phyloP scores from a whole-genome alignment of 73 alveolate genomes.

The Paramecium octaurelia region DNA sequence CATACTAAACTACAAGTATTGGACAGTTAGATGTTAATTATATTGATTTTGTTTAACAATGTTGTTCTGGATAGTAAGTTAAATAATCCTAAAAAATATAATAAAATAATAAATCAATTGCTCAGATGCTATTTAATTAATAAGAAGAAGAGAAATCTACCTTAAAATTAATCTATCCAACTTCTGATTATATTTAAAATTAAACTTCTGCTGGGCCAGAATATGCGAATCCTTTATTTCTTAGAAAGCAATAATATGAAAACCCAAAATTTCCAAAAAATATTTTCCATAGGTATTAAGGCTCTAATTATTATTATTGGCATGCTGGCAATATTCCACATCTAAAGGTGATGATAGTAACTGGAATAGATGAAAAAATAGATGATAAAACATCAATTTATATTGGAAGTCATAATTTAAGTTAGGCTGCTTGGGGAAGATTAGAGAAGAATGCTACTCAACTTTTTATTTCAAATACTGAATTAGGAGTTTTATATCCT shows the following conservation, averaged over 20 bases:
- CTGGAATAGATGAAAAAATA: constrained; percentile 1
- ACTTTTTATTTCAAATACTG: constrained; percentile 41
- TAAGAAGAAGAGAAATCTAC: constrained; percentile 15
- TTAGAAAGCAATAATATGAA: constrained; percentile 16
- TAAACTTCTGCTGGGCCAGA: constrained; percentile 50
- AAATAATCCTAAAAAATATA: not conserved
- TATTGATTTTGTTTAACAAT: not conserved
- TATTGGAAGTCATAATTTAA: constrained; percentile 57
- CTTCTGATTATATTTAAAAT: constrained; percentile 46
- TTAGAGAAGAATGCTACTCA: constrained; percentile 48
- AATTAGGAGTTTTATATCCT: constrained; percentile 51
- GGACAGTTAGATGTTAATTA: constrained; percentile 45
- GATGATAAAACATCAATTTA: constrained; percentile 53
- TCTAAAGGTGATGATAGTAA: constrained; percentile 44
- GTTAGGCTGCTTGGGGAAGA: constrained; percentile 64
- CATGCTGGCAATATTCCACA: constrained; percentile 62
- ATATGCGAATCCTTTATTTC: constrained; percentile 51
- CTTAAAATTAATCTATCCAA: constrained; percentile 51
- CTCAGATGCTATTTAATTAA: not conserved
- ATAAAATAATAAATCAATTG: constrained; percentile 9
- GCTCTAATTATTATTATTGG: constrained; percentile 38
- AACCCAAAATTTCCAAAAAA: constrained; percentile 47
- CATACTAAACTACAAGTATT: constrained; percentile 54
- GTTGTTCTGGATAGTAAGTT: constrained; percentile 2
- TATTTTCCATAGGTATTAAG: constrained; percentile 19